Evolutionary conservation across 1,139 yeast genomes (phyloP).

Genomic region (Hyphopichia wangnamkhiaoensis): DNA sequence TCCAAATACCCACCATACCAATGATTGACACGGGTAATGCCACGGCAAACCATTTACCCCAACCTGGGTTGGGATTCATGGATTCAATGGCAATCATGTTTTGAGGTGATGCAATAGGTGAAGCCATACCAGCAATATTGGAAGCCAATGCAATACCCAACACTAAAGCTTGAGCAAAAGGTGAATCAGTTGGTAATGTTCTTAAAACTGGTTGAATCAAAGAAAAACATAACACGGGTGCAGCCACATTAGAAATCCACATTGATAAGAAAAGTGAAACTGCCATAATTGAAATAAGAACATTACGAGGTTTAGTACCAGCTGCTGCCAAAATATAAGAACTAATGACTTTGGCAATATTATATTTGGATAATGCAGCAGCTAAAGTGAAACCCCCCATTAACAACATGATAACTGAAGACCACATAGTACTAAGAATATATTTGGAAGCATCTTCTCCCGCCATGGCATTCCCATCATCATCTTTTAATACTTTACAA

Average conservation of each 20-base stretch:
- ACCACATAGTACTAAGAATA: conserved; percentile 89
- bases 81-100: conserved; percentile 85
- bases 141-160: conserved; percentile 91
- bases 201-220: conserved; percentile 86
- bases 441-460: conserved; percentile 73
- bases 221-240: conserved; percentile 89
- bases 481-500: conserved; percentile 65
- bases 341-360: conserved; percentile 82
- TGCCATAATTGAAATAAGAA: conserved; percentile 76
- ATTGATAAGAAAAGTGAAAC: conserved; percentile 84
- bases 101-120: conserved; percentile 96
- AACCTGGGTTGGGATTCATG: conserved; percentile 88
- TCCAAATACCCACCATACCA: conserved; percentile 68
- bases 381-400: conserved; percentile 94
- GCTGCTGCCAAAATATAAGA: conserved; percentile 79
- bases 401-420: conserved; percentile 83
- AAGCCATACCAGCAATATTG: conserved; percentile 93
- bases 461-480: conserved; percentile 51
- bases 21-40: conserved; percentile 76
- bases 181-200: conserved; percentile 75
- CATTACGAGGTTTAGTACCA: conserved; percentile 80
- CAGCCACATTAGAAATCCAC: conserved; percentile 97
- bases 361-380: conserved; percentile 88
- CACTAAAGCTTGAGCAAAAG: conserved; percentile 79
- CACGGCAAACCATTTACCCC: conserved; percentile 93